Evolutionary conservation across 179 eudicot species (phyloP).

Genomic region (Pouteria campechiana): DNA sequence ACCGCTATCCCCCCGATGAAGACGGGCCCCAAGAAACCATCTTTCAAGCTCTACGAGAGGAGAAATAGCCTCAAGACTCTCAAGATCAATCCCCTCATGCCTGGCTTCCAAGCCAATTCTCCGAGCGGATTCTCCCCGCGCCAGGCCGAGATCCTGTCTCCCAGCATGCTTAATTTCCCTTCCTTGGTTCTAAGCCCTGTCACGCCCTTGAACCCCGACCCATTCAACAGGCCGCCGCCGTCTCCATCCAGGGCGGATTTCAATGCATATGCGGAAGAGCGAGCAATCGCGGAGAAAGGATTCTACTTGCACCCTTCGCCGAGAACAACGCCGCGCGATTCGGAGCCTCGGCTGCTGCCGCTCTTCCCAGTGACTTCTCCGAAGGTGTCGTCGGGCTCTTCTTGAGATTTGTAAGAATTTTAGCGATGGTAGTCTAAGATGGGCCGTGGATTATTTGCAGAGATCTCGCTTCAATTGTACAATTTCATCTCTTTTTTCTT

Average conservation of each 20-base stretch:
- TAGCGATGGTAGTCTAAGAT: slow-evolving; percentile 6
- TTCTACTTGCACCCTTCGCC: slow-evolving; percentile 77
- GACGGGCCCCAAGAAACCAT: slow-evolving; percentile 24
- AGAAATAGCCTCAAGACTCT: slow-evolving; percentile 53
- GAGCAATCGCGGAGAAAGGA: slow-evolving; percentile 63
- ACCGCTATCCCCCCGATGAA: slow-evolving; percentile 57
- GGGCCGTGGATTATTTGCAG: slow-evolving; percentile 1
- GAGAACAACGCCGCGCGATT: slow-evolving; percentile 44
- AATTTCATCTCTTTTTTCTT: neutral
- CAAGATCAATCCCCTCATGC: slow-evolving; percentile 33
- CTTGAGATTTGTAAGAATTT: slow-evolving; percentile 6
- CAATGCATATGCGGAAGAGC: slow-evolving; percentile 43
- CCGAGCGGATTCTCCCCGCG: slow-evolving; percentile 4
- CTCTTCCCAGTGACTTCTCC: slow-evolving; percentile 72
- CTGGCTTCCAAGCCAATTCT: slow-evolving; percentile 19
- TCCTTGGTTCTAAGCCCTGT: slow-evolving; percentile 63
- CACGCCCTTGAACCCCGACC: slow-evolving; percentile 71
- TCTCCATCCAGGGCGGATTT: slow-evolving; percentile 5
- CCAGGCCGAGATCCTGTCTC: slow-evolving; percentile 43
- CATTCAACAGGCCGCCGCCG: slow-evolving; percentile 41
- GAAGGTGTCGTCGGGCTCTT: slow-evolving; percentile 29
- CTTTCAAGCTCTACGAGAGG: slow-evolving; percentile 63
- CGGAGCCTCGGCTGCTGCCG: slow-evolving; percentile 69
- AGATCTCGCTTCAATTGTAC: slow-evolving; percentile 1
- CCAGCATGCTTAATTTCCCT: slow-evolving; percentile 66